Evolutionary conservation across 352 stramenopile species (phyloP).

Genomic region (Globisporangium cederbergense): DNA sequence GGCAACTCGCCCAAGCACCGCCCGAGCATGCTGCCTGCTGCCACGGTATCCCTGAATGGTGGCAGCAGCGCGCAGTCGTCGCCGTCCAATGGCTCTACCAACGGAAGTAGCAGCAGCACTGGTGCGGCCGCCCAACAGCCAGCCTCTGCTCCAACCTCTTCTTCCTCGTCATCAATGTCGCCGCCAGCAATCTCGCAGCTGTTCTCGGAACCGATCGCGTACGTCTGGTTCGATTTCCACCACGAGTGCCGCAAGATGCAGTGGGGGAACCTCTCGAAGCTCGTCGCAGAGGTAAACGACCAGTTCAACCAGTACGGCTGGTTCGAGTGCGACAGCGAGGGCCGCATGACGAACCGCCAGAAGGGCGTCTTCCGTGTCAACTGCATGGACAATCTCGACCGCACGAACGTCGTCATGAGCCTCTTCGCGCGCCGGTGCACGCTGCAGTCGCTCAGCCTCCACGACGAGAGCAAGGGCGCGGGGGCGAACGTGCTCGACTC

Average conservation of each 20-base stretch:
- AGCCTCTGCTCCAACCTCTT: neutral
- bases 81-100: constrained; percentile 12
- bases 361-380: constrained; percentile 95
- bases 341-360: constrained; percentile 68
- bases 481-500: constrained; percentile 41
- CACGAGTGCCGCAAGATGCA: constrained; percentile 92
- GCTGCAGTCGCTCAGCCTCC: constrained; percentile 64
- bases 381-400: constrained; percentile 98
- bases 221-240: constrained; percentile 98
- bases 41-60: neutral
- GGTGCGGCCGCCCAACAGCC: neutral
- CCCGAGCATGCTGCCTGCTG: neutral
- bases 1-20: constrained; percentile 38
- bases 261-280: constrained; percentile 90
- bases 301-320: constrained; percentile 65
- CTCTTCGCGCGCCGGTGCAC: constrained; percentile 88
- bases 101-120: constrained; percentile 8
- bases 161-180: neutral
- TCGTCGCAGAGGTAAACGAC: constrained; percentile 76
- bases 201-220: constrained; percentile 61
- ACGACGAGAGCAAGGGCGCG: constrained; percentile 22
- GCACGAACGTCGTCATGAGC: constrained; percentile 97
- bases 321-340: constrained; percentile 63
- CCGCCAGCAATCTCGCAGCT: constrained; percentile 31
- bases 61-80: constrained; percentile 20